Base-by-base conservation (phyloP, 2,329 filamentous ascomycete genomes). In the Neopestalotiopsis rosae region DNA sequence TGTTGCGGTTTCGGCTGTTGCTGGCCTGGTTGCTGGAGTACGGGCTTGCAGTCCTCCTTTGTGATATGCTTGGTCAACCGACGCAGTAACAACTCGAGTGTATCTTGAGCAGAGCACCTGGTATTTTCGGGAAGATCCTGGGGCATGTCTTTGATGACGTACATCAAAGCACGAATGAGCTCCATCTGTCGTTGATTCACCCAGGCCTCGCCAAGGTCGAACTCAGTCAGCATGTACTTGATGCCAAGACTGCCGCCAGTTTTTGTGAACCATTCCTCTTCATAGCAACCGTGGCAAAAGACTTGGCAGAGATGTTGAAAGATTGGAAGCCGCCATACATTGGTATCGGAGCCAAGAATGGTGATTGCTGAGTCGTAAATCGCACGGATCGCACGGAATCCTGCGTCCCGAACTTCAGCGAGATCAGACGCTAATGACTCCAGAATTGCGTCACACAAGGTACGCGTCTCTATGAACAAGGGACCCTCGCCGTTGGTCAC, bases 221-320 rank as follows among this genome's bases (percentile, higher is more conserved):
- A 85, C 73, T 95, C 92, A 2, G 93, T 95, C 40, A 95, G 91
- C 69, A 99, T 84, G 68, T 97, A 91, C 76, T 93, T 92, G 75
- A 99, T 98, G 67, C 97, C 97, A 24, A 95, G 83, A 67, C 93
- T 95, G 52, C 96, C 96, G 63, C 95, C 96, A 49, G 94, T 93
- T 81, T 99, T 99, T 66, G 95, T 95, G 77, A 97, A 99, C 96
- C 97, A 99, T 76, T 99, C 96, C 79, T 99, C 95, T 75, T 96
- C 94, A 75, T 98, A 95, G 79, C 96, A 99, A 72, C 94, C 94
- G 78, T 99, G 96, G 74, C 94, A 96, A 78, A 98, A 97, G 0
- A 91, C 91, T 70, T 90, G 92, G 52, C 92, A 91, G 5, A 99
- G 85, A 75, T 95, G 91, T 69, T 87, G 88, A 81, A 99, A 99